Evolutionary conservation across 2,329 filamentous ascomycete genomes (phyloP).

Genomic region (Ceratocystis papillata): DNA sequence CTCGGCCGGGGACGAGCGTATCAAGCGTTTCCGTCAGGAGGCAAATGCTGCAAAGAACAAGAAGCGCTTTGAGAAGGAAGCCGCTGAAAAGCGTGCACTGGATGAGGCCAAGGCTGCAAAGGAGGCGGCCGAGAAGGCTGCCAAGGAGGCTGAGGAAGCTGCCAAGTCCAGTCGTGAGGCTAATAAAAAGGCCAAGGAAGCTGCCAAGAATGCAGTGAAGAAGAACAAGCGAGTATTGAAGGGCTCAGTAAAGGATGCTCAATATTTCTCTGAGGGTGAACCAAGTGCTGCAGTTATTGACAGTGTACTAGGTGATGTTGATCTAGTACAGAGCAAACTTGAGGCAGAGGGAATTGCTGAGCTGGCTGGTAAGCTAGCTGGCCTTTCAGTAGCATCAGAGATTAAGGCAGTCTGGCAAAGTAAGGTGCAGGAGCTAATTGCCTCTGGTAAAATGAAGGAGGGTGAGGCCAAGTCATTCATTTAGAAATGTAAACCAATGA

Average conservation of each 20-base stretch:
- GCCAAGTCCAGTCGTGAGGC: constrained; percentile 77
- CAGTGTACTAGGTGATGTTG: constrained; percentile 70
- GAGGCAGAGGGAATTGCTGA: constrained; percentile 82
- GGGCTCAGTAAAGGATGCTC: constrained; percentile 87
- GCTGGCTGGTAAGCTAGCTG: constrained; percentile 68
- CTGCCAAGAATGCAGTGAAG: constrained; percentile 96
- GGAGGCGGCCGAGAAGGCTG: constrained; percentile 67
- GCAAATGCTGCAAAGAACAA: constrained; percentile 94
- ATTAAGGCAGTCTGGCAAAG: constrained; percentile 75
- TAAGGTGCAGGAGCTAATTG: constrained; percentile 68
- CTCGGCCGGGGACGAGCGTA: constrained; percentile 77
- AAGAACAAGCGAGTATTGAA: constrained; percentile 99
- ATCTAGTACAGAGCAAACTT: constrained; percentile 76
- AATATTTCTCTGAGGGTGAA: constrained; percentile 78
- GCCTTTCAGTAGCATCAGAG: constrained; percentile 65
- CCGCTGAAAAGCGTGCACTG: constrained; percentile 72
- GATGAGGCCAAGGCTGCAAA: constrained; percentile 79
- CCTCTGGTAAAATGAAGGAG: constrained; percentile 74
- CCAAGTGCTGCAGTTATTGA: constrained; percentile 70
- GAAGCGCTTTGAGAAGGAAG: constrained; percentile 82
- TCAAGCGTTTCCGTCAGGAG: constrained; percentile 91
- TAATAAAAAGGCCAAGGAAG: constrained; percentile 94
- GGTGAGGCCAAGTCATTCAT: constrained; percentile 61
- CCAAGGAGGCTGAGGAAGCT: constrained; percentile 73
- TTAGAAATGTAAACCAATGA: constrained; percentile 26